These are phyloP conservation scores for Endocladia muricata DNA, from an alignment of 31 red algal species.

Conservation along the genomic window DNA sequence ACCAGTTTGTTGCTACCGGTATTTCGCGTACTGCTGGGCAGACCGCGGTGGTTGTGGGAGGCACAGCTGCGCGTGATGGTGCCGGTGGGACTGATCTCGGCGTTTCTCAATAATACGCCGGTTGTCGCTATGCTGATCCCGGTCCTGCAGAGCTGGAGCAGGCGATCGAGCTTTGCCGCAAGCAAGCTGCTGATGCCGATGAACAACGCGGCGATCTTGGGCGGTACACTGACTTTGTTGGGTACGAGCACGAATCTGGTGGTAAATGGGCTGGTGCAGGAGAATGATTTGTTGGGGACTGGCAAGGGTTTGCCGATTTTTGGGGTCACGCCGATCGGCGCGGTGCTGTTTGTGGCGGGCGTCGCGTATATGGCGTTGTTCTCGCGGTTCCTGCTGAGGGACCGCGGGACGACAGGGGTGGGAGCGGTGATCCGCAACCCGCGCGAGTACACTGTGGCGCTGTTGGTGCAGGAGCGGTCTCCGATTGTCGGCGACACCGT, in stretches of 20 bases:
- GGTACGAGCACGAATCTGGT: conserved; percentile 92
- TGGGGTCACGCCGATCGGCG: conserved; percentile 60
- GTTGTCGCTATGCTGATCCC: conserved; percentile 93
- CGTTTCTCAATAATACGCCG: conserved; percentile 94
- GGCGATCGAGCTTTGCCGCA: conserved; percentile 67
- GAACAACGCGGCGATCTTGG: conserved; percentile 89
- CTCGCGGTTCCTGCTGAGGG: conserved; percentile 59
- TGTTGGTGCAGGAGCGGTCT: conserved; percentile 67
- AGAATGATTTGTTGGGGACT: conserved; percentile 35
- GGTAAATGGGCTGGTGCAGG: conserved; percentile 67
- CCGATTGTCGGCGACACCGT: conserved; percentile 90
- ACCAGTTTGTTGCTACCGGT: conserved; percentile 66
- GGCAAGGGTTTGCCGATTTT: conserved; percentile 62
- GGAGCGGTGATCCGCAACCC: conserved; percentile 76
- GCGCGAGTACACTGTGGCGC: conserved; percentile 88
- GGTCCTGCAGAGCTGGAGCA: conserved; percentile 75
- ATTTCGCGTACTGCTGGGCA: conserved; percentile 79
- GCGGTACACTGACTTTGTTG: conserved; percentile 83
- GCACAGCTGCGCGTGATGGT: conserved; percentile 82
- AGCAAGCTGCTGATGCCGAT: conserved; percentile 92
- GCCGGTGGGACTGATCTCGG: conserved; percentile 80
- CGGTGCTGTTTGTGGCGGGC: conserved; percentile 43
- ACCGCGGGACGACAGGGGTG: conserved; percentile 57
- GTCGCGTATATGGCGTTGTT: conserved; percentile 68
- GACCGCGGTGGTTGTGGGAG: conserved; percentile 59